Base-by-base conservation (phyloP, 2,329 filamentous ascomycete genomes). In the Epichloe amarillans region DNA sequence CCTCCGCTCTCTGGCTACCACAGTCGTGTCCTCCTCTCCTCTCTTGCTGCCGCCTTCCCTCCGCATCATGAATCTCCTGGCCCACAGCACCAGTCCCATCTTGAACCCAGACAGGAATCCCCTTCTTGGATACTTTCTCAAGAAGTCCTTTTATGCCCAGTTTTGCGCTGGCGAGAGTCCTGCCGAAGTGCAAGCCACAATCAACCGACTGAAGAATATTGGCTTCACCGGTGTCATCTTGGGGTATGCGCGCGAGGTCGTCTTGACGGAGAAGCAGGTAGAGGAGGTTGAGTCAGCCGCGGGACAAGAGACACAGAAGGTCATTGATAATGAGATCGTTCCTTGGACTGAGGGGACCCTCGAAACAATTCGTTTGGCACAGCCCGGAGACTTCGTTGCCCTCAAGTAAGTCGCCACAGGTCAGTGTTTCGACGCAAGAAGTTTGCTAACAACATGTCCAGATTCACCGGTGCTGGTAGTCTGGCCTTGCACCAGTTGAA, bases 171-270 rank as follows among this genome's bases (percentile, higher is more conserved):
- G 90, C 30, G 85, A 89, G 67, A 84, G 79, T 46, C 72, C 76
- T 0, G 60, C 64, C 1, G 86, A 95, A 66, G 84, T 94, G 2
- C 71, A 73, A 41, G 67, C 64, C 33, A 89, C 84, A 0, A 78
- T 88, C 33, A 62, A 73, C 1, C 71, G 74, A 2, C 72, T 95
- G 10, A 86, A 88, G 65, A 66, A 72, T 35, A 80, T 91, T 43
- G 90, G 90, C 2, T 95, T 88, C 62, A 79, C 78, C 23, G 90
- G 89, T 12, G 86, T 95, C 5, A 88, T 95, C 50, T 73, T 95
- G 45, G 83, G 86, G 47, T 95, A 94, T 60, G 88, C 88, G 2
- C 79, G 77, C 56, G 90, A 95, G 66, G 84, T 93, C 1, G 83
- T 94, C 12, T 72, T 88, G 36, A 74, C 74, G 15, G 76, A 81